phyloP scores from a whole-genome alignment of 768 basidiomycete genomes.

The Trametes coccinea region DNA sequence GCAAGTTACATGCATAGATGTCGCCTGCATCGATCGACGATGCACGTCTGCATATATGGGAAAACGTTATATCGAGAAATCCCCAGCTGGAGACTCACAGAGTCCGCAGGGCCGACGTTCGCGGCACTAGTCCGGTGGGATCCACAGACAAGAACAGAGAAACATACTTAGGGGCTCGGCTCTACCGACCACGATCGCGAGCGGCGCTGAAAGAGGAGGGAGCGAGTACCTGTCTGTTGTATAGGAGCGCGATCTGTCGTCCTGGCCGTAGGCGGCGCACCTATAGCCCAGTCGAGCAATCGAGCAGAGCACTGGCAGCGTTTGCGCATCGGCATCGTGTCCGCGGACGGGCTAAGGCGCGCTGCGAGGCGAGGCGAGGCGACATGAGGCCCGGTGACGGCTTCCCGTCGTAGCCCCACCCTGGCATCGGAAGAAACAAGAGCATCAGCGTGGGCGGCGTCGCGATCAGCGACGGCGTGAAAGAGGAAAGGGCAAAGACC shows the following conservation, averaged over 20 bases:
- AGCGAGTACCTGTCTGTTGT: background rate
- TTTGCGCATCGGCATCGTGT: no score
- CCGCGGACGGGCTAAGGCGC: background rate
- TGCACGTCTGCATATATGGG: no score
- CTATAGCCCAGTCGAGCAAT: no score
- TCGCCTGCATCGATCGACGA: no score
- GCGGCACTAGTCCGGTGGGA: background rate
- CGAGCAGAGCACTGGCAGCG: no score
- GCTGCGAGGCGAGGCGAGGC: background rate
- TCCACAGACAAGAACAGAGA: background rate
- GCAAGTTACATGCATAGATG: no score
- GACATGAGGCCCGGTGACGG: background rate
- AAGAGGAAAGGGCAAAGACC: constrained; percentile 3
- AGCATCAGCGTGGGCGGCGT: constrained; percentile 5
- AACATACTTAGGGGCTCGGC: background rate
- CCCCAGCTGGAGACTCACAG: background rate
- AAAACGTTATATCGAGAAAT: no score
- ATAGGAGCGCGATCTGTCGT: background rate
- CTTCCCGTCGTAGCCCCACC: background rate
- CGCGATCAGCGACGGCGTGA: constrained; percentile 2
- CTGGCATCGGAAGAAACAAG: constrained; percentile 5
- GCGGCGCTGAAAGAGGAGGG: background rate
- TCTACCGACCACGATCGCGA: background rate
- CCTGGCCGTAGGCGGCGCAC: background rate
- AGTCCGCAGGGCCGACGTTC: background rate